Base-by-base conservation (phyloP, 2,329 filamentous ascomycete genomes). In the Penicillium olsonii region DNA sequence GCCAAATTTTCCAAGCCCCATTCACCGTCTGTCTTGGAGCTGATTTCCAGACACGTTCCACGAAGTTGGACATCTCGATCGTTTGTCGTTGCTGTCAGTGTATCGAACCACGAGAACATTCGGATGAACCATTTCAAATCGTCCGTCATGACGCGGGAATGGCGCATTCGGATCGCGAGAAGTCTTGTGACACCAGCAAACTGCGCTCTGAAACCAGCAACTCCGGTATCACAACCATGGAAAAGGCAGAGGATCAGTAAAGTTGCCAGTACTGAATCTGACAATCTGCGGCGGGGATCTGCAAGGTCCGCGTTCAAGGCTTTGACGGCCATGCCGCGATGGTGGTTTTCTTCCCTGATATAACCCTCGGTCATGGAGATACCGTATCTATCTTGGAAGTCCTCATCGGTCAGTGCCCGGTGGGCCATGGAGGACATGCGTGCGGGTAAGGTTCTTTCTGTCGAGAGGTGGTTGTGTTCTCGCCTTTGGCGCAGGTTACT, bases 171-270 rank as follows among this genome's bases (percentile, higher is more conserved):
- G 74, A 96, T 83, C 4, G 85, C 83, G 10, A 96, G 80, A 26
- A 97, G 84, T 75, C 95, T 95, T 72, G 91, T 92, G 33, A 96
- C 91, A 0, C 92, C 92, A 1, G 90, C 90, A 63, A 96, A 91
- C 67, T 96, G 92, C 0, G 89, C 94, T 59, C 91, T 89, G 72
- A 96, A 96, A 63, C 92, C 92, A 17, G 90, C 90, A 59, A 96
- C 87, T 3, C 92, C 92, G 1, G 89, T 94, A 70, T 96, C 92
- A 54, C 90, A 94, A 74, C 96, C 91, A 59, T 95, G 88, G 68
- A 95, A 96, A 53, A 96, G 85, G 67, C 91, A 96, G 3, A 96
- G 79, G 8, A 96, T 82, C 33, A 96, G 80, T 29, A 96, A 84
- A 4, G 90, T 95, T 2, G 90, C 92, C 24, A 96, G 78, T 4